Evolutionary conservation across 1,139 yeast species (phyloP).

Genomic region (Groenewaldozyma sp.): DNA sequence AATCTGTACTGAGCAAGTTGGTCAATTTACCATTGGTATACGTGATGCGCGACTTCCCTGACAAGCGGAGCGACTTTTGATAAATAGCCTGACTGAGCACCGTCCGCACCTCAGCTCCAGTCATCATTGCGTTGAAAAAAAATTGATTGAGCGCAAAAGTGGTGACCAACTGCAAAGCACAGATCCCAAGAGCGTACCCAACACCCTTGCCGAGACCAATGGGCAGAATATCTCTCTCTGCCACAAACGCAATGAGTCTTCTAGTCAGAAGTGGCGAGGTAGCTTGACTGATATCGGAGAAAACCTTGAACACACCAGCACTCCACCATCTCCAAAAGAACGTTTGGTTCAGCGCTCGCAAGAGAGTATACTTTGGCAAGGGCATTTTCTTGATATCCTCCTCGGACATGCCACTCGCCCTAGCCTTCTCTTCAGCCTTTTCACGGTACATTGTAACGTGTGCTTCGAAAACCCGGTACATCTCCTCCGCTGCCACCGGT

Average conservation of each 20-base stretch:
- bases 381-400: constrained; percentile 17
- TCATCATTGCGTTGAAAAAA: constrained; percentile 49
- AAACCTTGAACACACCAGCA: constrained; percentile 36
- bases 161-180: constrained; percentile 37
- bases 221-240: constrained; percentile 13
- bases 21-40: constrained; percentile 64
- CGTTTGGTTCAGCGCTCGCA: constrained; percentile 45
- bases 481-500: constrained; percentile 39
- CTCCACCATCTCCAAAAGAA: constrained; percentile 43
- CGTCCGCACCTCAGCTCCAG: constrained; percentile 63
- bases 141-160: constrained; percentile 54
- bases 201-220: constrained; percentile 39
- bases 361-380: constrained; percentile 36
- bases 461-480: constrained; percentile 34
- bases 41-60: constrained; percentile 48
- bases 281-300: constrained; percentile 44
- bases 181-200: constrained; percentile 52
- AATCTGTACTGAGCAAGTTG: constrained; percentile 67
- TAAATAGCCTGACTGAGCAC: constrained; percentile 58
- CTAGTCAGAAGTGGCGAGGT: constrained; percentile 43
- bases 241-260: constrained; percentile 42
- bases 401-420: constrained; percentile 18
- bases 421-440: constrained; percentile 26
- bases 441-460: constrained; percentile 34
- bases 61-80: constrained; percentile 54